These are phyloP conservation scores for Triadica sebifera DNA, from an alignment of 345 rosid species.

Conservation along the genomic window DNA sequence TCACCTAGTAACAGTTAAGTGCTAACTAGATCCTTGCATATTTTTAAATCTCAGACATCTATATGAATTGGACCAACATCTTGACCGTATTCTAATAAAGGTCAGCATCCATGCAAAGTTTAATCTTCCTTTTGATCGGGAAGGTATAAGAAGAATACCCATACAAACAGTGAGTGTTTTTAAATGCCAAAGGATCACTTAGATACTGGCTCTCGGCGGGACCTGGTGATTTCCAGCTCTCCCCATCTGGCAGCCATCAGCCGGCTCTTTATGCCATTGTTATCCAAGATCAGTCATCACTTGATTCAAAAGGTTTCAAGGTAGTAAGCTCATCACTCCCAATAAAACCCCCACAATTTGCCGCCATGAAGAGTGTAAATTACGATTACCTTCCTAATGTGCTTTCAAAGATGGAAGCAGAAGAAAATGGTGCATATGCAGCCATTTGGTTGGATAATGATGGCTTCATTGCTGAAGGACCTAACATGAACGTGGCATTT, in stretches of 20 bases:
- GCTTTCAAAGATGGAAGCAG: constrained; percentile 94
- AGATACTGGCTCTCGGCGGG: constrained; percentile 92
- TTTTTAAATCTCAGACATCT: constrained; percentile 48
- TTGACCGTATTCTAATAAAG: constrained; percentile 77
- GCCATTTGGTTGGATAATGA: constrained; percentile 76
- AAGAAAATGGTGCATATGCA: constrained; percentile 66
- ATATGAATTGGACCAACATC: constrained; percentile 86
- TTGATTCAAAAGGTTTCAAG: constrained; percentile 54
- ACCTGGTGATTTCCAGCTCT: constrained; percentile 77
- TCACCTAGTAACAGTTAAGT: background rate
- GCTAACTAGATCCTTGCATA: background rate
- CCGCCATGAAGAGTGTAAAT: constrained; percentile 76
- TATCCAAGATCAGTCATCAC: constrained; percentile 41
- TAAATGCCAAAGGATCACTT: constrained; percentile 65
- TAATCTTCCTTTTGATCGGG: constrained; percentile 52
- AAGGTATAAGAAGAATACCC: constrained; percentile 56
- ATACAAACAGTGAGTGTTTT: constrained; percentile 71
- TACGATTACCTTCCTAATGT: constrained; percentile 91
- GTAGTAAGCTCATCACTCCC: constrained; percentile 71
- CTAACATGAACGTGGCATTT: constrained; percentile 92
- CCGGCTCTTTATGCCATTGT: constrained; percentile 77
- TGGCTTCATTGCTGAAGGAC: constrained; percentile 92
- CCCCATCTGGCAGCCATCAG: constrained; percentile 58
- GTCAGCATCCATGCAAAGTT: constrained; percentile 79
- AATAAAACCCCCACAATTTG: constrained; percentile 72